Evolutionary conservation across 192 early-diverging fungal species (phyloP), one percentile per base, ranked within the genome.

Genomic region (Backusella morwellensis): DNA sequence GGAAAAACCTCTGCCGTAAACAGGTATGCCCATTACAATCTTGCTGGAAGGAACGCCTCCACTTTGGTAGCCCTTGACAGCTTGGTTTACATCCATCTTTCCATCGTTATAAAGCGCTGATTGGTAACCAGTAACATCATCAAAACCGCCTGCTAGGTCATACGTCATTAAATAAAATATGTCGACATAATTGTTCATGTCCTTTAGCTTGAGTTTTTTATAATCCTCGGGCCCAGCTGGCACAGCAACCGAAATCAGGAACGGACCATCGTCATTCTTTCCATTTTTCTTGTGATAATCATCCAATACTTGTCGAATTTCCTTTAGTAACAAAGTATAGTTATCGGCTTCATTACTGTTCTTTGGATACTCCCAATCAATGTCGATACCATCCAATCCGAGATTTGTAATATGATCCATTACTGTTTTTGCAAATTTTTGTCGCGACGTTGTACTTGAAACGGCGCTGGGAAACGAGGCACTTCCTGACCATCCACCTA

Each of bases 151-250:
- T 0, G 87, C 80, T 38, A 90, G 88, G 79, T 95, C 94, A 82
- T 98, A 98, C 6, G 95, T 88, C 98, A 99, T 99, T 59, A 98
- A 78, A 78, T 96, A 94, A 85, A 98, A 93, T 32, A 85, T 73
- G 81, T 95, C 91, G 47, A 93, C 86, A 35, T 89, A 89, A 26
- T 85, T 83, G 8, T 86, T 85, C 85, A 93, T 92, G 56, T 87
- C 88, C 12, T 75, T 79, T 38, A 95, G 83, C 26, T 88, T 76
- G 66, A 92, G 74, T 14, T 89, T 86, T 34, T 86, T 85, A 77
- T 93, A 93, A 12, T 89, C 83, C 0, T 83, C 80, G 40, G 84
- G 86, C 2, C 88, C 88, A 21, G 89, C 88, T 4, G 91, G 88
- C 59, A 92, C 88, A 19, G 94, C 93, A 23, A 89, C 88, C 8